Evolutionary conservation across 106 monocot genomes (phyloP), one percentile per base, ranked within the genome.

Genomic region (Acorus calamus): DNA sequence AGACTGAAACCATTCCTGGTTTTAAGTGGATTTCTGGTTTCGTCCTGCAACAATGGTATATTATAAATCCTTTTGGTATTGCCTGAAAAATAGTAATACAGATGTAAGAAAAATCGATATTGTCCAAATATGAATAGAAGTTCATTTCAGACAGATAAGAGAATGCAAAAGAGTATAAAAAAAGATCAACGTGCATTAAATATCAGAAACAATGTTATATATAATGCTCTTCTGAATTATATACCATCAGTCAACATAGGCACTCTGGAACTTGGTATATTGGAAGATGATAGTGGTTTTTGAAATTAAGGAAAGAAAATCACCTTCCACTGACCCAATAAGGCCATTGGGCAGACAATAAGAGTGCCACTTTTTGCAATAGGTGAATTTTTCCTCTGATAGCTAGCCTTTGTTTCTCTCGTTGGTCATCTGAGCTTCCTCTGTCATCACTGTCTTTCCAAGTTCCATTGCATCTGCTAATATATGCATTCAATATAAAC

Each of bases 381-480:
- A 42, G 69, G 56, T 54, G 66, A 43, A 6, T 2, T 14, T 53
- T 50, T 11, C 2, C 41, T 46, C 50, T 48, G 45, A 4, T 51
- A 53, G 28, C 5, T 45, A 14, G 49, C 8, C 11, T 55, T 70
- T 43, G 4, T 57, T 1, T 5, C 8, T 9, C 6, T 56, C 2
- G 73, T 41, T 73, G 62, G 11, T 83, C 69, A 69, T 63, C 60
- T 44, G 13, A 57, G 46, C 44, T 57, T 64, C 76, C 76, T 64
- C 83, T 83, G 83, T 93, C 93, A 93, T 93, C 47, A 93, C 86
- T 62, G 93, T 93, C 69, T 93, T 93, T 46, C 93, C 93, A 60
- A 93, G 89, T 3, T 89, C 93, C 93, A 89, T 93, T 46, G 93
- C 93, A 86, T 93, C 93, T 61, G 93, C 89, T 56, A 93, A 60